phyloP scores from a whole-genome alignment of 495 filamentous ascomycete genomes.

The Achaetomiella virescens region DNA sequence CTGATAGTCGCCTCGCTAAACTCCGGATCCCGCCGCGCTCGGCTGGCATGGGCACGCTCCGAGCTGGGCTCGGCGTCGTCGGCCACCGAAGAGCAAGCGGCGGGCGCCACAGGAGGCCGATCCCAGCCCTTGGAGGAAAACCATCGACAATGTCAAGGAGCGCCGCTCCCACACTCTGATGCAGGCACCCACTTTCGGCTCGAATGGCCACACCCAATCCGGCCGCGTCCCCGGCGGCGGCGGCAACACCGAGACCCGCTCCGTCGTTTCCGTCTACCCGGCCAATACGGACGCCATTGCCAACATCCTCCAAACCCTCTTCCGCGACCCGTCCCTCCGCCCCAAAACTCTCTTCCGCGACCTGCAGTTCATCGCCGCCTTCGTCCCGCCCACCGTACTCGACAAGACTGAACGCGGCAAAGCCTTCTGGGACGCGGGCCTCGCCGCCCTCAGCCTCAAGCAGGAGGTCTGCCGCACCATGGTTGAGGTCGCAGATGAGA shows the following conservation, averaged over 20 bases:
- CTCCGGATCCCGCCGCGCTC: constrained; percentile 32
- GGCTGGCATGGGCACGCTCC: constrained; percentile 32
- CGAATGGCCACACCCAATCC: constrained; percentile 23
- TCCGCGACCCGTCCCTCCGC: constrained; percentile 68
- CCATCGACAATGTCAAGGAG: constrained; percentile 63
- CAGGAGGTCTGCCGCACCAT: constrained; percentile 83
- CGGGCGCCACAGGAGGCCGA: constrained; percentile 12
- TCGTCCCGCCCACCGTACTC: constrained; percentile 72
- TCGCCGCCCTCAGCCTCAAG: constrained; percentile 83
- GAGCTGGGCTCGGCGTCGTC: constrained; percentile 31
- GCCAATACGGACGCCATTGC: constrained; percentile 70
- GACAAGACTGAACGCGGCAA: constrained; percentile 84
- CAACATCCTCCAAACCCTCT: constrained; percentile 69
- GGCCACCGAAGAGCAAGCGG: constrained; percentile 26
- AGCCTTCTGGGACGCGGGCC: constrained; percentile 88
- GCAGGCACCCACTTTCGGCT: constrained; percentile 25
- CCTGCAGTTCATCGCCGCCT: constrained; percentile 89
- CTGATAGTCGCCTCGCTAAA: constrained; percentile 72
- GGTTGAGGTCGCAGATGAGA: constrained; percentile 79
- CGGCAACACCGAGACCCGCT: constrained; percentile 35
- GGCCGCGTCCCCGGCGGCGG: constrained; percentile 22
- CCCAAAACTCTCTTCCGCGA: constrained; percentile 92
- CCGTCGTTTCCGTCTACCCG: constrained; percentile 37
- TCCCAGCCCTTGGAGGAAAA: constrained; percentile 52
- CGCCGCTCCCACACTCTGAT: constrained; percentile 54